Percentiles rank a stretch among this genome's conserved stretches.
These are phyloP conservation scores for Phytophthora podocarpi DNA, from an alignment of 352 stramenopile genomes.

Conservation along the genomic window DNA sequence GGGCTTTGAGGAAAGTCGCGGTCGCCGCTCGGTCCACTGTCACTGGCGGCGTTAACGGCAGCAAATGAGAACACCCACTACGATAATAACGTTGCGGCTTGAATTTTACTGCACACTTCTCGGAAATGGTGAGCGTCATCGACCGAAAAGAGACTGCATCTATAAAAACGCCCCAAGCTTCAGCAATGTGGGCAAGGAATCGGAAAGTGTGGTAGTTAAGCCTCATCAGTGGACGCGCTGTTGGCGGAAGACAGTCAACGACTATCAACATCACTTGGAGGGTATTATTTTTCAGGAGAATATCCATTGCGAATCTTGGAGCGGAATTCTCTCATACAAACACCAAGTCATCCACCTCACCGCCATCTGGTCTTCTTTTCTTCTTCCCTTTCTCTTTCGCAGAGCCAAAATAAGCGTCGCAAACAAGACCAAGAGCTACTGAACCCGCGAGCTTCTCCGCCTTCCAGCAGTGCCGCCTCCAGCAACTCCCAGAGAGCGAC, in stretches of 20 bases:
- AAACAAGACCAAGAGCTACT: not conserved
- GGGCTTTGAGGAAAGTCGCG: slow-evolving; percentile 27
- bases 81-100: too few species aligned
- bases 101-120: too few species aligned
- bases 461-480: slow-evolving; percentile 12
- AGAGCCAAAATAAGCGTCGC: slow-evolving; percentile 17
- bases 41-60: too few species aligned
- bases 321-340: slow-evolving; percentile 27
- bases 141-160: too few species aligned
- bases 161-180: too few species aligned
- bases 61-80: too few species aligned
- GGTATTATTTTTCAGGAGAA: not conserved
- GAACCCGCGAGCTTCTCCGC: not conserved
- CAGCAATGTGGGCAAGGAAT: too few species aligned
- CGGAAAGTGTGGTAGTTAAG: too few species aligned
- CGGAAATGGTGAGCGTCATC: too few species aligned
- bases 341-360: slow-evolving; percentile 12
- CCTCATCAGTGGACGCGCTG: too few species aligned
- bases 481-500: slow-evolving; percentile 3
- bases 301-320: not conserved
- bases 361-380: slow-evolving; percentile 14
- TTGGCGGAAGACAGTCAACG: too few species aligned
- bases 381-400: slow-evolving; percentile 34
- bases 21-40: slow-evolving; percentile 17
- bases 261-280: slow-evolving; percentile 1